Evolutionary conservation across 768 basidiomycete genomes (phyloP).

Genomic region (Leucogyrophana mollusca): DNA sequence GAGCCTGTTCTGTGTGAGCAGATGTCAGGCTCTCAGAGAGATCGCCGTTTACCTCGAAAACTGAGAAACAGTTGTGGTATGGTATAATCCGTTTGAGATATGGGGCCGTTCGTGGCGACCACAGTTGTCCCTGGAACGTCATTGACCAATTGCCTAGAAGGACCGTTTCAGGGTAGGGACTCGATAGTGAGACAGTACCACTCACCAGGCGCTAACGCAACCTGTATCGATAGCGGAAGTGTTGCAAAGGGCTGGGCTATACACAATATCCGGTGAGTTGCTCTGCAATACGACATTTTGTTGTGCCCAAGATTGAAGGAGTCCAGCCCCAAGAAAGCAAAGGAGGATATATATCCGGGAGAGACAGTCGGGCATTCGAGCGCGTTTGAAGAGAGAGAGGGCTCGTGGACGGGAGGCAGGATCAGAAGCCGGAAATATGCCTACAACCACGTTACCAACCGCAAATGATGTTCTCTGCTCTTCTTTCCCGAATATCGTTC

Average conservation of each 20-base stretch:
- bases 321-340: slow-evolving; percentile 1
- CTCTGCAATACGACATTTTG: slow-evolving; percentile 21
- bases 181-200: neutral
- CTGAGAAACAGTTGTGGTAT: slow-evolving; percentile 58
- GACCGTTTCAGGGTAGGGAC: neutral
- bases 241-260: slow-evolving; percentile 23
- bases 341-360: slow-evolving; percentile 13
- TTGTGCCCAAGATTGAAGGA: slow-evolving; percentile 12
- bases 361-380: slow-evolving; percentile 23
- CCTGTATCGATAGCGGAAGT: slow-evolving; percentile 7
- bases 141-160: slow-evolving; percentile 21
- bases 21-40: neutral
- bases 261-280: slow-evolving; percentile 23
- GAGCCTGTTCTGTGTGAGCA: slow-evolving; percentile 32
- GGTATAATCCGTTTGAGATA: slow-evolving; percentile 37
- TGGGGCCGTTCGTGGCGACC: slow-evolving; percentile 43
- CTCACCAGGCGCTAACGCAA: slow-evolving; percentile 27
- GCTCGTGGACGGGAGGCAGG: neutral
- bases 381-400: slow-evolving; percentile 2
- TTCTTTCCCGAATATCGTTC: neutral
- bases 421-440: no score
- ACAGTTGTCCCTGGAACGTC: slow-evolving; percentile 11
- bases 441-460: slow-evolving; percentile 7
- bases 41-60: slow-evolving; percentile 45
- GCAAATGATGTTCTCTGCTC: slow-evolving; percentile 1